These are phyloP conservation scores for Clonostachys solani DNA, from an alignment of 2,329 filamentous ascomycete genomes.

Conservation along the genomic window DNA sequence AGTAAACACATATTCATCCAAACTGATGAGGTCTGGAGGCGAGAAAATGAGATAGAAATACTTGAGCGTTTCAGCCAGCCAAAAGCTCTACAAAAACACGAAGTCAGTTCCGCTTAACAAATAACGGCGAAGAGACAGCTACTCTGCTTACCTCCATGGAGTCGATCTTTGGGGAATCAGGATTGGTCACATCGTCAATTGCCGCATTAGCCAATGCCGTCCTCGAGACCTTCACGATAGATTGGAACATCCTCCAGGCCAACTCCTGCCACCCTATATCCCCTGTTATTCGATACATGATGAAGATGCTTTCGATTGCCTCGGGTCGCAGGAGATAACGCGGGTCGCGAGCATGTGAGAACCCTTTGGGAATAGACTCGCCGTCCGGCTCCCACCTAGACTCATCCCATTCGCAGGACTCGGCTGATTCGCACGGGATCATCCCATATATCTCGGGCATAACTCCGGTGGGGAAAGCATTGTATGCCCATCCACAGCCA, in stretches of 20 bases:
- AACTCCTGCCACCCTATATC: slow-evolving; percentile 59
- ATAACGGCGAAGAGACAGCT: too few relatives aligned
- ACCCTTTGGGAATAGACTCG: slow-evolving; percentile 46
- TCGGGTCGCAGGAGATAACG: slow-evolving; percentile 53
- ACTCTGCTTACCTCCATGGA: slow-evolving; percentile 49
- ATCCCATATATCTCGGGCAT: slow-evolving; percentile 54
- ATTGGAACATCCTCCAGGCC: slow-evolving; percentile 71
- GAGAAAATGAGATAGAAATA: slow-evolving; percentile 72
- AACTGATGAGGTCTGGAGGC: slow-evolving; percentile 54
- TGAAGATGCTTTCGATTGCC: slow-evolving; percentile 76
- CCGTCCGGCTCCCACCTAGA: slow-evolving; percentile 15
- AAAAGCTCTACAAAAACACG: slow-evolving; percentile 51
- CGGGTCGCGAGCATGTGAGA: slow-evolving; percentile 49
- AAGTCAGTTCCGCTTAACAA: too few relatives aligned
- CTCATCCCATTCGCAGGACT: slow-evolving; percentile 23
- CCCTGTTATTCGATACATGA: slow-evolving; percentile 73
- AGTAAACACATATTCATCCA: slow-evolving; percentile 66
- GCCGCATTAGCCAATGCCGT: slow-evolving; percentile 59
- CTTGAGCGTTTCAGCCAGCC: slow-evolving; percentile 70
- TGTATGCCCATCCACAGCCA: slow-evolving; percentile 56
- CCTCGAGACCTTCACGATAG: slow-evolving; percentile 54
- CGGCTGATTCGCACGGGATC: slow-evolving; percentile 33
- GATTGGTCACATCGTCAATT: slow-evolving; percentile 61
- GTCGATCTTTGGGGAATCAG: slow-evolving; percentile 35
- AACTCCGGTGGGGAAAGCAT: slow-evolving; percentile 46